Base-by-base conservation (phyloP, 2,329 filamentous ascomycete genomes). In the Pseudocercospora fijiensis region DNA sequence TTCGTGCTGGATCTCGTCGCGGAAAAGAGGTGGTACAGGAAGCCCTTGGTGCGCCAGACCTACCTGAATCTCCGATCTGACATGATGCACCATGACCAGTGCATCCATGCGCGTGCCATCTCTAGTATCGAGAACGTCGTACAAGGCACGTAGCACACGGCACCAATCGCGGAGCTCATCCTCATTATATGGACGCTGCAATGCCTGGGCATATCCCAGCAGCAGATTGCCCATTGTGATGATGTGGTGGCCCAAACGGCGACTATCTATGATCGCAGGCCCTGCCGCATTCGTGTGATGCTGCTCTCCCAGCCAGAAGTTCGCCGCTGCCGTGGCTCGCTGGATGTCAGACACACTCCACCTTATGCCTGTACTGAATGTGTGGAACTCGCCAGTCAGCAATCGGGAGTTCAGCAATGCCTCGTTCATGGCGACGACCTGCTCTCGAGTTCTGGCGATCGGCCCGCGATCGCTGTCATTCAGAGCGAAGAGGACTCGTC, bases 201-300 rank as follows among this genome's bases (percentile, higher is more conserved):
- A 26, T 20, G 65, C 62, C 11, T 45, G 22, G 4, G 62, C 62
- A 33, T 62, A 65, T 4, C 62, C 65, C 20, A 27, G 26, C 16
- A 67, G 16, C 41, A 67, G 10, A 41, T 67, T 67, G 0, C 62
- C 65, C 62, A 67, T 67, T 10, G 65, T 60, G 18, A 67, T 45
- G 13, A 65, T n/a, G 28, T 67, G 62, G 37, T 45, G 41, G 5
- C 62, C 65, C 18, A 67, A 43, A 18, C 30, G 8, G 16, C 30
- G 27, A 18, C 41, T 60, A 3, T 63, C 49, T 3, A 65, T 49
- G 13, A 64, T 24, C 24, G 60, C 65, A 22, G 62, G 62, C 4
- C 62, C 65, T 18, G 62, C 51, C 13, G 53, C 51, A 22, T 45
- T 30, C 18, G 41, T 6, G 43, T 65, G 62, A 41, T 66, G 28